A percentile compares a stretch with the other conserved stretches of the same genome.
These are phyloP conservation scores for Hebeloma cylindrosporum DNA, from an alignment of 768 basidiomycete species.

Conservation along the genomic window DNA sequence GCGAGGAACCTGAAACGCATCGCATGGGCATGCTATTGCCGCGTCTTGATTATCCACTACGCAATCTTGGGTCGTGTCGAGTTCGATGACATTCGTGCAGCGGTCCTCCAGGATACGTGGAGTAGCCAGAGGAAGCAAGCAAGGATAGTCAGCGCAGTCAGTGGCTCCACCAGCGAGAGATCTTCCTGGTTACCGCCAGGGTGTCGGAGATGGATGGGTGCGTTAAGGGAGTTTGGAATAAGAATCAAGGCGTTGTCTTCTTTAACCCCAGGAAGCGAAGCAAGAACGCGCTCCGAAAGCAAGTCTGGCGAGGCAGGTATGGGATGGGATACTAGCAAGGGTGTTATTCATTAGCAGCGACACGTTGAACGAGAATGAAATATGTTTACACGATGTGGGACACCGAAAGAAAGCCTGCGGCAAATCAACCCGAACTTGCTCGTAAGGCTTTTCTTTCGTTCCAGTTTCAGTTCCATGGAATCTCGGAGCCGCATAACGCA, in stretches of 20 bases:
- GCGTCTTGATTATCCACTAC: constrained; percentile 3
- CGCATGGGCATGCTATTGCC: no score
- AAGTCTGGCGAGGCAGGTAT: background rate
- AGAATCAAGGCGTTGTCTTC: constrained; percentile 17
- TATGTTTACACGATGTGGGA: constrained; percentile 23
- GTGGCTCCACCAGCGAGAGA: constrained; percentile 40
- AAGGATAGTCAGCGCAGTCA: constrained; percentile 40
- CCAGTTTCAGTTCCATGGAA: background rate
- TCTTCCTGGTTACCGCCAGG: constrained; percentile 40
- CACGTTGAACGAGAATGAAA: background rate
- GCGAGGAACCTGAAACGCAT: no score
- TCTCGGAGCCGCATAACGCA: constrained; percentile 41
- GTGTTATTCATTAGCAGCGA: no score
- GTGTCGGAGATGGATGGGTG: constrained; percentile 29
- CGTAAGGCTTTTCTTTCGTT: constrained; percentile 20
- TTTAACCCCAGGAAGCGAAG: constrained; percentile 5
- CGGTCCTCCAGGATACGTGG: constrained; percentile 25
- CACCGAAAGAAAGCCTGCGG: constrained; percentile 42
- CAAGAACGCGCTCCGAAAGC: constrained; percentile 14
- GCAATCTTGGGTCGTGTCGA: constrained; percentile 8
- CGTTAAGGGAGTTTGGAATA: constrained; percentile 20
- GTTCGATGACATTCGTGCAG: constrained; percentile 7
- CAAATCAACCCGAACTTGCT: constrained; percentile 32
- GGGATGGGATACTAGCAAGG: no score
- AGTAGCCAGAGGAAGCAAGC: constrained; percentile 39